Evolutionary conservation across 2,329 filamentous ascomycete species (phyloP).

Genomic region (Alternaria angustiovoidea): DNA sequence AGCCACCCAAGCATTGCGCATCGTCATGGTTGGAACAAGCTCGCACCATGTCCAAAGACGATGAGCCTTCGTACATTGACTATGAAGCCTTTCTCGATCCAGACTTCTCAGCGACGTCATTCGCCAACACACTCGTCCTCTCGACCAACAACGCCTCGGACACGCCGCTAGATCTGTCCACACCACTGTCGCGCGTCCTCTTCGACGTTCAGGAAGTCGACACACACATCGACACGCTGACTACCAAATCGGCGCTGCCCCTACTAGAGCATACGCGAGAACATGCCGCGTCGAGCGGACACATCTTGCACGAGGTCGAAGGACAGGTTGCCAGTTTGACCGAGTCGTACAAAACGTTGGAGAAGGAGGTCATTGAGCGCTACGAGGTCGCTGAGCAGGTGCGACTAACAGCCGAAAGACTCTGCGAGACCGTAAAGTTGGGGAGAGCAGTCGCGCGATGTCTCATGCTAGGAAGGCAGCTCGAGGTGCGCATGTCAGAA

Average conservation of each 20-base stretch:
- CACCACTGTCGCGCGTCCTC: conserved; percentile 88
- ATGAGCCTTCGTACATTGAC: conserved; percentile 87
- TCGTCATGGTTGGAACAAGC: background rate
- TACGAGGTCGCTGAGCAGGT: conserved; percentile 88
- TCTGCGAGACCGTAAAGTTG: conserved; percentile 81
- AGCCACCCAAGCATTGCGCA: background rate
- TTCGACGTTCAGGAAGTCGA: conserved; percentile 98
- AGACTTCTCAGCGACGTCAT: conserved; percentile 78
- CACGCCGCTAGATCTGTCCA: conserved; percentile 89
- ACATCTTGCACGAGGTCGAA: conserved; percentile 79
- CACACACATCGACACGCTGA: conserved; percentile 90
- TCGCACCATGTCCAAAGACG: conserved; percentile 44
- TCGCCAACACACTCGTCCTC: conserved; percentile 88
- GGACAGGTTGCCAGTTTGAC: conserved; percentile 81
- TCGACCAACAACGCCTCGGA: conserved; percentile 93
- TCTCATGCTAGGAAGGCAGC: conserved; percentile 81
- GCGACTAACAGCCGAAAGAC: conserved; percentile 74
- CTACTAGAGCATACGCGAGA: conserved; percentile 78
- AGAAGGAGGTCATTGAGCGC: conserved; percentile 85
- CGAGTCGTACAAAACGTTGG: conserved; percentile 83
- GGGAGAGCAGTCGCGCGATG: conserved; percentile 79
- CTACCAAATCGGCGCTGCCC: conserved; percentile 82
- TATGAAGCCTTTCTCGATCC: conserved; percentile 90
- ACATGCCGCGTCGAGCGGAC: conserved; percentile 75
- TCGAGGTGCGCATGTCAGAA: conserved; percentile 86